Conservation (phyloP, 1,284 basidiomycete genomes). For the Omphalotus olearius region DNA sequence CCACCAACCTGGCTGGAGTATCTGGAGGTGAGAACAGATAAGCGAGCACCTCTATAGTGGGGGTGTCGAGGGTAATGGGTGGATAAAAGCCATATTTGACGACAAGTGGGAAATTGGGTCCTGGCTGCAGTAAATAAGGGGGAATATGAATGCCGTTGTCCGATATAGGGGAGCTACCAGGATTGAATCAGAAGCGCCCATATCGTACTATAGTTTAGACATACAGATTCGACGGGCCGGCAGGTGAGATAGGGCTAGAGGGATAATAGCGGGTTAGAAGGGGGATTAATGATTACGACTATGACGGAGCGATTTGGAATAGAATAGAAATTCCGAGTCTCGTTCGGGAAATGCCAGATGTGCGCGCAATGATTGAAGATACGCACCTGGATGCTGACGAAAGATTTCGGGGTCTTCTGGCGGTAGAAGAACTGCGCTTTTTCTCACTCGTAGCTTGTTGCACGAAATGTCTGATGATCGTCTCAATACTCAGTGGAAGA, state of each 20-base stretch:
- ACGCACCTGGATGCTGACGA: constrained; percentile 27
- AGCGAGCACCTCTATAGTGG: constrained; percentile 58
- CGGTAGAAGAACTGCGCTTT: constrained; percentile 56
- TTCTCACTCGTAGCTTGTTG: constrained; percentile 81
- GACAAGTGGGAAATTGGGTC: constrained; percentile 31
- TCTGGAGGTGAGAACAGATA: constrained; percentile 74
- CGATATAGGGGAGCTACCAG: constrained; percentile 11
- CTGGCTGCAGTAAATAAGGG: constrained; percentile 5
- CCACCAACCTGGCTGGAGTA: constrained; percentile 34
- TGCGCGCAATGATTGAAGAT: not conserved
- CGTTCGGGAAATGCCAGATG: not conserved
- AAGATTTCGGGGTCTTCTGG: constrained; percentile 59
- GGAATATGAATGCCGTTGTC: constrained; percentile 9
- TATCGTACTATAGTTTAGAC: not conserved
- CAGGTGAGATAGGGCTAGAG: constrained; percentile 10
- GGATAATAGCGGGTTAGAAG: constrained; percentile 22
- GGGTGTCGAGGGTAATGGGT: constrained; percentile 48
- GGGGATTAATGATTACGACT: not conserved
- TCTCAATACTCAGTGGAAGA: constrained; percentile 18
- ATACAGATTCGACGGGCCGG: constrained; percentile 10
- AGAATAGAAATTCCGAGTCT: not conserved
- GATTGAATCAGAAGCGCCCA: not conserved
- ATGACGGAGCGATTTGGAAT: not conserved
- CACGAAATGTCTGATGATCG: constrained; percentile 55
- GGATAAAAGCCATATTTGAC: constrained; percentile 48